A percentile compares a stretch with the other conserved stretches of the same genome.
These are phyloP conservation scores for Sporisorium reilianum DNA, from an alignment of 1,284 basidiomycete species.

Conservation along the genomic window DNA sequence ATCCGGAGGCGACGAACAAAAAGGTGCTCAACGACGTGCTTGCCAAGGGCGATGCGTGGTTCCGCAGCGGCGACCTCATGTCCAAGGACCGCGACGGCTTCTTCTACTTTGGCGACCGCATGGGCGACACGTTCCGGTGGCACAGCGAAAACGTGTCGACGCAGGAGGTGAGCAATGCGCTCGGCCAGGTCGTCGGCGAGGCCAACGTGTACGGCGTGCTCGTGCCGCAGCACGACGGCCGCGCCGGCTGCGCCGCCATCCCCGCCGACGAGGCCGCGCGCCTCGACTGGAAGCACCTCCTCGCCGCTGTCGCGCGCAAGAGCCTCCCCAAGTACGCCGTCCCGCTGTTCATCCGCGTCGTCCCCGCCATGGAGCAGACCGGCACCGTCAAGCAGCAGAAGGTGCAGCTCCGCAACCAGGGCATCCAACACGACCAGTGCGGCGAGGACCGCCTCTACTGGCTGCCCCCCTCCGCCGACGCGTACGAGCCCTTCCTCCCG, in stretches of 20 bases:
- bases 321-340: constrained; percentile 69
- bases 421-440: constrained; percentile 65
- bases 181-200: constrained; percentile 66
- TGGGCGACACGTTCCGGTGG: constrained; percentile 69
- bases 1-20: constrained; percentile 66
- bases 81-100: constrained; percentile 60
- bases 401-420: constrained; percentile 66
- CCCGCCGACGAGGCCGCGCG: constrained; percentile 35
- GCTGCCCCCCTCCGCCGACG: constrained; percentile 57
- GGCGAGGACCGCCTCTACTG: constrained; percentile 56
- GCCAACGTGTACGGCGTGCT: constrained; percentile 69
- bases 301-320: constrained; percentile 60
- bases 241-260: constrained; percentile 69
- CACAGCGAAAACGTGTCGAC: constrained; percentile 67
- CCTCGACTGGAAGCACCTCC: constrained; percentile 62
- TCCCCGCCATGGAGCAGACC: constrained; percentile 60
- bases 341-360: constrained; percentile 68
- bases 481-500: constrained; percentile 54
- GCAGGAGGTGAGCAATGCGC: constrained; percentile 62
- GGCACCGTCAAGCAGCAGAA: constrained; percentile 69
- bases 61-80: constrained; percentile 68
- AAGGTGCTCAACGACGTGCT: constrained; percentile 69
- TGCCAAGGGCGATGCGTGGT: constrained; percentile 66
- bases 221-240: constrained; percentile 68
- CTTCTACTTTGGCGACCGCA: constrained; percentile 68